Evolutionary conservation across 179 eudicot species (phyloP).

Genomic region (Spergularia azorica): DNA sequence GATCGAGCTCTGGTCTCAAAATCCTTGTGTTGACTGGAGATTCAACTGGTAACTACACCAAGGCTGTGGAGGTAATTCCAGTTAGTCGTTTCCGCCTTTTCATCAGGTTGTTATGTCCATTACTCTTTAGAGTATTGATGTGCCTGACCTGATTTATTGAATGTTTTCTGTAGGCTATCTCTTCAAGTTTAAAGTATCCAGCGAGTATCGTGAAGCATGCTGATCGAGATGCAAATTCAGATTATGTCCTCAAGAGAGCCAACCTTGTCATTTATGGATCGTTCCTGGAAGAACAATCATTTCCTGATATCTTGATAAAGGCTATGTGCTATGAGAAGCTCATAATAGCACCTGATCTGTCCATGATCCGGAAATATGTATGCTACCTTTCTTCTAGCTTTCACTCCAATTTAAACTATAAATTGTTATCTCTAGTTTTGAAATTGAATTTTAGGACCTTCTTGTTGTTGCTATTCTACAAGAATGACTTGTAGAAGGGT

Average conservation of each 20-base stretch:
- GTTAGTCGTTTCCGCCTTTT: not conserved
- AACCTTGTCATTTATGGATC: constrained; percentile 84
- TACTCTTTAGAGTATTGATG: constrained; percentile 6
- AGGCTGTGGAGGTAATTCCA: constrained; percentile 65
- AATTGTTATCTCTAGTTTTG: not conserved
- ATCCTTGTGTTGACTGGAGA: constrained; percentile 62
- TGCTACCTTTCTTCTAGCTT: constrained; percentile 26
- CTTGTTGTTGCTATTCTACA: too few relatives aligned
- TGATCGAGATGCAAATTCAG: constrained; percentile 47
- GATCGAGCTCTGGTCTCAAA: constrained; percentile 52
- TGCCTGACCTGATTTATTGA: constrained; percentile 10
- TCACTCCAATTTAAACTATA: not conserved
- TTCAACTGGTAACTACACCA: constrained; percentile 63
- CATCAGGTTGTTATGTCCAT: not conserved
- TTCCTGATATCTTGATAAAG: constrained; percentile 71
- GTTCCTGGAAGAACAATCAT: constrained; percentile 72
- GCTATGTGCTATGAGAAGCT: constrained; percentile 89
- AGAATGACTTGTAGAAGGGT: too few relatives aligned
- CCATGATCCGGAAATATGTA: constrained; percentile 75
- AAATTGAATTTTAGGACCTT: not conserved
- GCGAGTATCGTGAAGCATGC: constrained; percentile 59
- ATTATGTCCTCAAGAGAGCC: constrained; percentile 47
- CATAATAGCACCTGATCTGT: constrained; percentile 69
- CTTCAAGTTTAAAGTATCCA: constrained; percentile 67
- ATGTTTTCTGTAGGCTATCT: constrained; percentile 54